These are phyloP conservation scores for Beauveria australis DNA, from an alignment of 2,329 filamentous ascomycete species.

Conservation along the genomic window DNA sequence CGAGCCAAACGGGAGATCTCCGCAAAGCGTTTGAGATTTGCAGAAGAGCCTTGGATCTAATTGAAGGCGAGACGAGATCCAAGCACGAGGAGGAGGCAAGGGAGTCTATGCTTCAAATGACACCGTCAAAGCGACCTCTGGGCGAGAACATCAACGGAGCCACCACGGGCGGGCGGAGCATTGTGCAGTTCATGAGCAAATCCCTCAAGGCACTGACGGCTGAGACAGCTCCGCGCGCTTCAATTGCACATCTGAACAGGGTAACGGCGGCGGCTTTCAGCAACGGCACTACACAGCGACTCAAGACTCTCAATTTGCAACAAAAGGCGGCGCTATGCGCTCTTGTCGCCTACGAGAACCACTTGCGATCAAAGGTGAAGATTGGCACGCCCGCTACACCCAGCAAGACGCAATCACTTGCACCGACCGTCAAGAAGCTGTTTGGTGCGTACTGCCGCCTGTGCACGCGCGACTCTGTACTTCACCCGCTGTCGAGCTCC, in stretches of 20 bases:
- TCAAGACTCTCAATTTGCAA: constrained; percentile 85
- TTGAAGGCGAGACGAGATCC: constrained; percentile 74
- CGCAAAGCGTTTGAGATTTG: constrained; percentile 95
- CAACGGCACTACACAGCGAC: constrained; percentile 76
- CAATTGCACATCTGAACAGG: constrained; percentile 83
- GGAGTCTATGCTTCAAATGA: constrained; percentile 49
- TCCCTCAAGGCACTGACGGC: constrained; percentile 58
- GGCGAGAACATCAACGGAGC: constrained; percentile 70
- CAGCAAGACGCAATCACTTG: constrained; percentile 50
- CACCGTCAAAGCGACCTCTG: constrained; percentile 67
- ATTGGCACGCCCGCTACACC: constrained; percentile 41
- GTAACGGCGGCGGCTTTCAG: constrained; percentile 85
- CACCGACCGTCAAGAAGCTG: constrained; percentile 74
- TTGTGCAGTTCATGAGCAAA: constrained; percentile 39
- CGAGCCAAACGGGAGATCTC: constrained; percentile 86
- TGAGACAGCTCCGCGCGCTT: constrained; percentile 78
- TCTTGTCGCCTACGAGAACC: constrained; percentile 77
- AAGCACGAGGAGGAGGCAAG: constrained; percentile 58
- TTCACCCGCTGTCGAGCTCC: constrained; percentile 81
- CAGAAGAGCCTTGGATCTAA: constrained; percentile 76
- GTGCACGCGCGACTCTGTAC: constrained; percentile 78
- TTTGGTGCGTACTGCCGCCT: constrained; percentile 77
- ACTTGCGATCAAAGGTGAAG: constrained; percentile 45
- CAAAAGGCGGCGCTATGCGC: constrained; percentile 93
- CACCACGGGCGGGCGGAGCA: constrained; percentile 31